Evolutionary conservation across 768 basidiomycete genomes (phyloP), one percentile per base, ranked within the genome.

Genomic region (Russula olivacea): DNA sequence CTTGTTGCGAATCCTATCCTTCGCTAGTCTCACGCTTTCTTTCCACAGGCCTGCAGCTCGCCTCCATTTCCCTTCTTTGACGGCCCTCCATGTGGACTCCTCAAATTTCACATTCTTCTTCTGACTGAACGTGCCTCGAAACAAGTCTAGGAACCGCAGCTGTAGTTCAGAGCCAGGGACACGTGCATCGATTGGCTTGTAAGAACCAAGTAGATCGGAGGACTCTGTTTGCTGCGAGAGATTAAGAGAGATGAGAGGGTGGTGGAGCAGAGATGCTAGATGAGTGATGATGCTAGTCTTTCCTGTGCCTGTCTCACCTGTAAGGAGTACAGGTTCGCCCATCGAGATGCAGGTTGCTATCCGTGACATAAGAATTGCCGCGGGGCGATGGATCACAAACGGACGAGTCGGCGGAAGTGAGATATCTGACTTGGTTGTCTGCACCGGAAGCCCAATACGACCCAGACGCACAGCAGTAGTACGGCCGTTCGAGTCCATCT

Each of bases 301-400:
- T 15, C 97, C 97, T 1, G 97, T 99, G n/a, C 97, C 97, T 2
- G 97, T 99, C 77, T 99, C 97, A 51, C 97, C 97, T 0, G 94
- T 93, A 28, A 99, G 81, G 9, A 99, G 81, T 5, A 95, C 78
- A 5, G 97, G 93, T 71, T 99, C 97, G 15, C 75, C 75, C 51
- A 88, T 77, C 0, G 86, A 79, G 51, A 93, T 78, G 0, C 88
- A 83, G 23, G 84, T 85, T 2, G 85, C 84, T 41, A 98, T 87
- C 17, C 91, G 84, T 23, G 91, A 89, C 38, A 98, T 80, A 3
- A 98, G 78, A 34, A 82, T 74, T 0, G 89, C 74, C 0, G 93
- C 93, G 0, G 93, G 94, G 59, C 84, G 83, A 69, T 98, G 96
- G 75, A 98, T 76, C 0, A 90, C 94, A 70, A 94, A 99, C 0